These are phyloP conservation scores for Raddia distichophylla DNA, from an alignment of 176 grass and related monocot species.

Conservation along the genomic window DNA sequence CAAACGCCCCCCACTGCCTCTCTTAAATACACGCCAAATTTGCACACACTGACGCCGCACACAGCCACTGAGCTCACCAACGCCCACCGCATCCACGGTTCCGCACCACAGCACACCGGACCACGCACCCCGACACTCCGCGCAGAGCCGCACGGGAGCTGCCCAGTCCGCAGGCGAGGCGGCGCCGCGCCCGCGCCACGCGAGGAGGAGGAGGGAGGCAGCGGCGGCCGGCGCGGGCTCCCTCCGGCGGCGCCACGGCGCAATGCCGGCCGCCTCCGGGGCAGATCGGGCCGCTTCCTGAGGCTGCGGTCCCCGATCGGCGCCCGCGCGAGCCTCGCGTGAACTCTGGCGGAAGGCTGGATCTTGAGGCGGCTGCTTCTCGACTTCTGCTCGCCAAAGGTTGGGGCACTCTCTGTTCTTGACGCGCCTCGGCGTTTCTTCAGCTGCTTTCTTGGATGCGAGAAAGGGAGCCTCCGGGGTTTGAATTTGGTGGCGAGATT, in stretches of 20 bases:
- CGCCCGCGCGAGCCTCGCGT: constrained; percentile 9
- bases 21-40: constrained; percentile 44
- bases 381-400: constrained; percentile 30
- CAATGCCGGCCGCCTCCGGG: constrained; percentile 47
- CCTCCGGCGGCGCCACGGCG: not conserved
- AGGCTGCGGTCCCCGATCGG: constrained; percentile 7
- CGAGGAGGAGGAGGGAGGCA: not conserved
- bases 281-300: constrained; percentile 41
- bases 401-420: constrained; percentile 34
- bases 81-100: not conserved
- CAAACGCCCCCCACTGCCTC: constrained; percentile 24
- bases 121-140: constrained; percentile 35
- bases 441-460: constrained; percentile 2
- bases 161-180: constrained; percentile 40
- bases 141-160: constrained; percentile 26
- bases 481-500: constrained; percentile 20
- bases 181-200: not conserved
- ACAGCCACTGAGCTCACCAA: not conserved
- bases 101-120: not conserved
- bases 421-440: not conserved
- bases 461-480: not conserved
- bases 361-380: constrained; percentile 43
- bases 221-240: not conserved
- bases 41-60: constrained; percentile 11
- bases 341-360: constrained; percentile 17